Evolutionary conservation across 768 basidiomycete species (phyloP), one percentile per base, ranked within the genome.

Genomic region (Leucocoprinus leucothites): DNA sequence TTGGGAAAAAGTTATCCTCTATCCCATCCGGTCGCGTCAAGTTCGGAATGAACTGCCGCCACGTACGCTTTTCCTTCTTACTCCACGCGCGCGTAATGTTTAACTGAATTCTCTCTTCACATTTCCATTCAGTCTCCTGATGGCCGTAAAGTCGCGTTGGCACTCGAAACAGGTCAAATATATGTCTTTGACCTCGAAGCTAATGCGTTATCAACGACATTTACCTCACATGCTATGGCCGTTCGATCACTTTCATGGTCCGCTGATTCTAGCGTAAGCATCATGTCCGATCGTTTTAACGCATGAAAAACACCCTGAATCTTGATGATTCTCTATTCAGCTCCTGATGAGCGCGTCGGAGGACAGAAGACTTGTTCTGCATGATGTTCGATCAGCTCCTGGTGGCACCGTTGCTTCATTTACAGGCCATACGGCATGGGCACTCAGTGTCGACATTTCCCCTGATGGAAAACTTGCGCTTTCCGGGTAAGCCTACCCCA

Each of bases 161-260:
- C 92, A 3, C 83, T 86, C 8, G 94, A 96, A 68, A 79, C 83
- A 1, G 94, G 94, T n/a, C 88, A 93, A 62, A 87, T 96, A 51
- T 91, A 82, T 67, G 75, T 98, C 42, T 88, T 94, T 58, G 94
- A 96, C 67, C 67, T 89, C 36, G 87, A 89, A 65, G 78, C 87
- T 1, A 75, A 74, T 57, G 69, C 84, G 6, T 71, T 96, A 42
- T 70, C 79, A 0, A 75, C 82, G 3, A 90, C 87, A 2, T 95
- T 86, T 69, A 84, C 86, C 3, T 91, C 91, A 2, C 94, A 98
- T 67, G 93, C 91, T 9, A 92, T 94, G 86, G 81, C 86, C 44
- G 91, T 94, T 7, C 86, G 94, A 35, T 87, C 89, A 0, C 69
- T 97, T 3, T 81, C 89, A 7, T 98, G 94, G 94, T 94, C 92